These are phyloP conservation scores for Hanseniaspora singularis DNA, from an alignment of 805 yeast genomes.

Conservation along the genomic window DNA sequence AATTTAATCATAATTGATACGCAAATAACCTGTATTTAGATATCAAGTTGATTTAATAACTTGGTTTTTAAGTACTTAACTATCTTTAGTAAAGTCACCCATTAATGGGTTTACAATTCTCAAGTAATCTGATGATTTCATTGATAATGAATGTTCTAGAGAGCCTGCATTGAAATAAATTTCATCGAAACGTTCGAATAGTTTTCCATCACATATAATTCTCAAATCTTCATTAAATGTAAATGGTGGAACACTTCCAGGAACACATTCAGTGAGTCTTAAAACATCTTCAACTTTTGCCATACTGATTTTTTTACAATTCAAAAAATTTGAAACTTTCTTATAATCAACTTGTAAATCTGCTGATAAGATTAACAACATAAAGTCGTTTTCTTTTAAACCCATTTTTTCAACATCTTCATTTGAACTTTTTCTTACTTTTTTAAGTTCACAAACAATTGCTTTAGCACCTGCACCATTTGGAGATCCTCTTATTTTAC, in stretches of 20 bases:
- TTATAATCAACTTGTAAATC: constrained; percentile 5
- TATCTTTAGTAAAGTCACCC: constrained; percentile 6
- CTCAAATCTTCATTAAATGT: background rate
- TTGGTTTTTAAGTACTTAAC: background rate
- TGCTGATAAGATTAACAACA: background rate
- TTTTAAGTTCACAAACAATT: constrained; percentile 1
- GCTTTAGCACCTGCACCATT: constrained; percentile 8
- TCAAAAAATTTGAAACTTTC: background rate
- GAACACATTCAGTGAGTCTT: constrained; percentile 1
- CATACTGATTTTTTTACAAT: constrained; percentile 5
- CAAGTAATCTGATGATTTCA: background rate
- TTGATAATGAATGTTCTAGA: constrained; percentile 1
- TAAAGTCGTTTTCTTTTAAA: background rate
- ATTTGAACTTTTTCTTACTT: background rate
- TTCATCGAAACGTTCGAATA: background rate
- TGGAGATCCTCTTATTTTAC: constrained; percentile 5
- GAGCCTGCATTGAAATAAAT: constrained; percentile 6
- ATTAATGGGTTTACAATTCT: background rate
- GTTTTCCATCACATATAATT: constrained; percentile 2
- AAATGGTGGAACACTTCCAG: constrained; percentile 6
- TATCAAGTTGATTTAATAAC: background rate
- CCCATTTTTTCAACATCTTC: background rate
- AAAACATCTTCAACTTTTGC: constrained; percentile 3
- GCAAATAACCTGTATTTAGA: background rate
- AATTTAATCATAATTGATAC: background rate